Conservation (phyloP, 2,329 filamentous ascomycete species). For the Nemania bipapillata region DNA sequence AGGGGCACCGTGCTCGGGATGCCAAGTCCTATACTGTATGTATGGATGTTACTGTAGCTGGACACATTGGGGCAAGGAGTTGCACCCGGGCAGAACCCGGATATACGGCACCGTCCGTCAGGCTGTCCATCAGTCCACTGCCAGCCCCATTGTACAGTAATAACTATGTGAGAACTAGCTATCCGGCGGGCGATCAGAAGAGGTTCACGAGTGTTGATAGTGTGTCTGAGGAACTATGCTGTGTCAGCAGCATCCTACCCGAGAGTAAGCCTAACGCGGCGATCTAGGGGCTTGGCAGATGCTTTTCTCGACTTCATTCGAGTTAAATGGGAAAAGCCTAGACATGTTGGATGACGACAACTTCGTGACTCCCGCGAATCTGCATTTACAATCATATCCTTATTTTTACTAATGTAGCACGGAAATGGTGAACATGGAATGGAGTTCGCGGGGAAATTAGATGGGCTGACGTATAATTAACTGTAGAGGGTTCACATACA, state of each 20-base stretch:
- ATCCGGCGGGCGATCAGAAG: not conserved
- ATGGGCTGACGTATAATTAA: not conserved
- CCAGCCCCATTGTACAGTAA: conserved; percentile 9
- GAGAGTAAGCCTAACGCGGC: conserved; percentile 3
- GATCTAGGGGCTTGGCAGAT: conserved; percentile 7
- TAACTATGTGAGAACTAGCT: conserved; percentile 1
- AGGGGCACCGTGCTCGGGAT: not conserved
- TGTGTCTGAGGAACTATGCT: conserved; percentile 9
- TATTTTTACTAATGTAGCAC: not conserved
- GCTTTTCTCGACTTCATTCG: conserved; percentile 10
- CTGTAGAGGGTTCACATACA: not conserved
- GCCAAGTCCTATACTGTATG: not conserved
- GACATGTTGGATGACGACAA: not conserved
- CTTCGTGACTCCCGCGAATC: not conserved
- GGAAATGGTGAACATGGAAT: not conserved
- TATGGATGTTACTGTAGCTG: not conserved
- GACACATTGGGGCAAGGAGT: not conserved
- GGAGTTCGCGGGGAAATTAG: not conserved
- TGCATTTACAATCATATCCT: not conserved
- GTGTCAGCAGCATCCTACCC: conserved; percentile 26
- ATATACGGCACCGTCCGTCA: conserved; percentile 1
- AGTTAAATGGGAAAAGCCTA: not conserved
- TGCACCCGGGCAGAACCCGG: not conserved
- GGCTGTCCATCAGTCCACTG: not conserved
- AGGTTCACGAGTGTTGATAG: conserved; percentile 6